Evolutionary conservation across 352 stramenopile species (phyloP), one percentile per base, ranked within the genome.

Genomic region (Pythium aquatile): DNA sequence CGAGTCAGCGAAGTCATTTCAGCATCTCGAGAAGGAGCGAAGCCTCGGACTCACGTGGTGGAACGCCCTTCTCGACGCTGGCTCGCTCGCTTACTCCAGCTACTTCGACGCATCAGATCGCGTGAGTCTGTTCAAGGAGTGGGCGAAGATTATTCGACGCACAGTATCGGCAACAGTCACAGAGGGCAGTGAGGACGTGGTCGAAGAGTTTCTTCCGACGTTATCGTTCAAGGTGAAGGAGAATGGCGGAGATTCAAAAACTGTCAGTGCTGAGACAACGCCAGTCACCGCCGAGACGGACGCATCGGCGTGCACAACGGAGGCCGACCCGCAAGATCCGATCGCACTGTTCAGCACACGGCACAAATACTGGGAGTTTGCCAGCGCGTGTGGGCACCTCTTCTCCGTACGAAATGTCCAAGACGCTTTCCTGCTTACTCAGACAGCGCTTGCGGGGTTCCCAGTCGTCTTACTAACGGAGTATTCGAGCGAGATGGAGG

Each of bases 21-120:
- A 58, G 40, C 28, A 56, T 13, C 49, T 73, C 1, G 42, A 65
- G 11, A 70, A 57, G 30, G 65, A 75, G 20, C 68, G 68, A 7
- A 32, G 52, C 0, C 65, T 73, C 17, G 74, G 70, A 0, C 44
- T 90, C 0, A 61, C 69, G 0, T 74, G 70, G 54, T 88, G 79
- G 79, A 89, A 90, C 35, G 75, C 81, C 1, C 66, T 91, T 7
- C 30, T 93, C 1, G 62, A 68, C 1, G 79, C 82, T 53, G 78
- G 69, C 10, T 30, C 75, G 0, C 26, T 90, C 8, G 63, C 68
- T 0, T 91, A 91, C 24, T 66, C 54, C 0, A 56, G 66, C 6
- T 30, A 46, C 10, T 68, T 83, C 32, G 37, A 68, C 26, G 24
- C 46, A 6, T 17, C 10, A 0, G 57, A 72, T n/a, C 62, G 75